Conservation (phyloP, 768 basidiomycete genomes). For the Clavaria fumosa region DNA sequence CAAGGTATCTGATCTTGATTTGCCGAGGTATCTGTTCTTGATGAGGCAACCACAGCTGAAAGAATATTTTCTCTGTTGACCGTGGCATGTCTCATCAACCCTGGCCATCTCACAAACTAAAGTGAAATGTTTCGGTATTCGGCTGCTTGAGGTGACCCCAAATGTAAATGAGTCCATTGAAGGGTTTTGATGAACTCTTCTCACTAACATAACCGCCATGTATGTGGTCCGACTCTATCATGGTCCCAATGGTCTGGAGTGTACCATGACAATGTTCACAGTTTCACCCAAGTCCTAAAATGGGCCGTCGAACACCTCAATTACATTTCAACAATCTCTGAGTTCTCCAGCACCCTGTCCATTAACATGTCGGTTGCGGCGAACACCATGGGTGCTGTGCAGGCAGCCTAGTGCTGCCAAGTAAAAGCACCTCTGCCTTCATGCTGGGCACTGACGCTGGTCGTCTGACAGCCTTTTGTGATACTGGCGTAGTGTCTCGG, state of each 20-base stretch:
- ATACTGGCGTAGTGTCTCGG: too few species aligned
- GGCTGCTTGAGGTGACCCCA: conserved; percentile 76
- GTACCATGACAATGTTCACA: conserved; percentile 88
- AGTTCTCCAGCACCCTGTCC: conserved; percentile 86
- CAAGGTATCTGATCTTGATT: too few species aligned
- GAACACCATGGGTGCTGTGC: conserved; percentile 44
- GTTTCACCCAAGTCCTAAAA: conserved; percentile 66
- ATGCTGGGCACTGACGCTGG: too few species aligned
- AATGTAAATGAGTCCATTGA: conserved; percentile 74
- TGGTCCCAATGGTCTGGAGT: conserved; percentile 70
- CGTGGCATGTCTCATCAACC: conserved; percentile 76
- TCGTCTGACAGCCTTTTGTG: too few species aligned
- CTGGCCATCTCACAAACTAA: conserved; percentile 79
- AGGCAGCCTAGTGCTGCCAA: conserved; percentile 45
- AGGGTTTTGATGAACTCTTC: conserved; percentile 78
- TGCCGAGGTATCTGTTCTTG: too few species aligned
- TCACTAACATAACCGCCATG: conserved; percentile 99
- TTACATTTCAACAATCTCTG: conserved; percentile 51
- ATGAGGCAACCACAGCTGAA: conserved; percentile 87
- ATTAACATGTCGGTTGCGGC: conserved; percentile 52
- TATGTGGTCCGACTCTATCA: conserved; percentile 97
- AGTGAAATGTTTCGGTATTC: conserved; percentile 87
- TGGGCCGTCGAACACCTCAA: conserved; percentile 53
- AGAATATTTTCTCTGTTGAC: conserved; percentile 79
- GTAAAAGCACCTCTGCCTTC: too few species aligned